Base-by-base conservation (phyloP, 176 grass and related monocot genomes). In the Stipa capillata region DNA sequence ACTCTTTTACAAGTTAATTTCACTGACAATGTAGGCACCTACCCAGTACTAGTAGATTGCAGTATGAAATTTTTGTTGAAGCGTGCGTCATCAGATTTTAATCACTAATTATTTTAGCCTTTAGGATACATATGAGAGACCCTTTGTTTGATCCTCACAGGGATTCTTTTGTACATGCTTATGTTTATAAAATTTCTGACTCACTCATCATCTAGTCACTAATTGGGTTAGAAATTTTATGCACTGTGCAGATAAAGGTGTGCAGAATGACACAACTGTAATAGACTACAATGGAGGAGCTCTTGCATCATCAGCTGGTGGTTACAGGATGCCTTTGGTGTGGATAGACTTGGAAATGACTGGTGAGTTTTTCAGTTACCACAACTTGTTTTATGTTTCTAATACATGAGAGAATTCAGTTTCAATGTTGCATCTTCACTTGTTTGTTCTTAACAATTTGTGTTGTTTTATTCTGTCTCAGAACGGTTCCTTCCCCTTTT, bases 311-410 rank as follows among this genome's bases (percentile, higher is more conserved):
- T 93, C 81, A 39, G 85, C 84, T 15, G 25, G 49, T 76, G 70
- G 87, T 64, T 91, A 87, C 79, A 91, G 49, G 72, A 90, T 90
- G 89, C 89, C 94, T 55, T 90, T 94, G 62, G 94, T 94, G 25
- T 97, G 94, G 91, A 94, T 97, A 70, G 94, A 97, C 79, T 73
- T 97, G 86, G 94, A 97, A 97, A 94, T 97, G 94, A 91, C 91
- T 35, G 94, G 91, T 97, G 27, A 64, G 62, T 80, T 3, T 41
- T 83, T 44, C 35, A 53, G 33, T 31, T 55, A 31, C 21, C 25
- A 41, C n/a, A 37, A 41, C 24, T 63, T 72, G 5, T 85, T 66
- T 20, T 33, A 44, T 64, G 12, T 79, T 41, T 35, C 31, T 52
- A 52, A 4, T 24, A 42, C 8, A 51, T 44, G 0, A 15, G 28